A percentile compares a stretch with the other conserved stretches of the same genome.
Evolutionary conservation across 345 rosid species (phyloP).

Genomic region (Eucalyptus curtisii): DNA sequence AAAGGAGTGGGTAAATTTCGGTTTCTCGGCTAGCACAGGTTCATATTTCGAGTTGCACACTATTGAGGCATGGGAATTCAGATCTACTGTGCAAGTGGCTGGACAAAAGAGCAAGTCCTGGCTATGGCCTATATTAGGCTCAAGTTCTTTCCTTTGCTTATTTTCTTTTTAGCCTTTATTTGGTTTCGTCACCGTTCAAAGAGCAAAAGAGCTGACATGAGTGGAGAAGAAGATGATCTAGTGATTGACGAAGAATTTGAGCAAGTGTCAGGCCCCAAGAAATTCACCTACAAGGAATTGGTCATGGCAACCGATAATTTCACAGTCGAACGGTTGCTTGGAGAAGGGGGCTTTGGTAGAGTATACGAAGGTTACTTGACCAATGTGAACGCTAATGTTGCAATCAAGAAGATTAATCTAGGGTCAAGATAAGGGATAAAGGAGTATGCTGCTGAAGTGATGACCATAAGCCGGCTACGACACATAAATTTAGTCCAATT

Average conservation of each 20-base stretch:
- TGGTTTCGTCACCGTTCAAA: neutral
- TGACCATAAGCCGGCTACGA: neutral
- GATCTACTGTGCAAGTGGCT: neutral
- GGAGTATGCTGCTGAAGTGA: neutral
- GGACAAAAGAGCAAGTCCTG: neutral
- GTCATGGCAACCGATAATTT: rapidly evolving
- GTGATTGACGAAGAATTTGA: neutral
- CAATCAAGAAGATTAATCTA: neutral
- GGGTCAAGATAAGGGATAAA: neutral
- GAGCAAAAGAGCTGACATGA: neutral
- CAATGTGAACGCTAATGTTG: neutral
- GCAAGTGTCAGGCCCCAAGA: neutral
- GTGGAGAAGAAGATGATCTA: neutral
- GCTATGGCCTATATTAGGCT: neutral
- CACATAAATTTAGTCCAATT: neutral
- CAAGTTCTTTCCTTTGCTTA: neutral
- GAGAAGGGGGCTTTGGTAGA: neutral
- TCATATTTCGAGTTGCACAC: neutral
- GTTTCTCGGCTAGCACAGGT: conserved; percentile 4
- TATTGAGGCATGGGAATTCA: conserved; percentile 1
- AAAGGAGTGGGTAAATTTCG: conserved; percentile 3
- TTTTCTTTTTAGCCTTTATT: neutral
- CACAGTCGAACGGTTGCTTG: neutral
- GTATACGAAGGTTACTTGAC: neutral
- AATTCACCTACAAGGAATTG: neutral